Conservation (phyloP, 768 basidiomycete genomes). For the Tylopilus plumbeoviolaceoides region DNA sequence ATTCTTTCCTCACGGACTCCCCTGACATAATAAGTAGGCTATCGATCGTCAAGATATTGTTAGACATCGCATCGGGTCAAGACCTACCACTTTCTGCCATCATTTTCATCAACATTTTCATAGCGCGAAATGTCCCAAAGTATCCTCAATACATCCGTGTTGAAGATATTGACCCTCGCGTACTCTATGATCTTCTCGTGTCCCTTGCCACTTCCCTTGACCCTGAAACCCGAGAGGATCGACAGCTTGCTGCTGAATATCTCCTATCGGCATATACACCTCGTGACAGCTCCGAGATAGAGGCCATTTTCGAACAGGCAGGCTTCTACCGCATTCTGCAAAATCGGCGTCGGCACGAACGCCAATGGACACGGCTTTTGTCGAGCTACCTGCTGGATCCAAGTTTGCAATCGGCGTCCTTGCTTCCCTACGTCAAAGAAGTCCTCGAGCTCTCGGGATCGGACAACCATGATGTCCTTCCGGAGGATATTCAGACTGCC, state of each 20-base stretch:
- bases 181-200: conserved; percentile 72
- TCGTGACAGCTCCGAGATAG: conserved; percentile 63
- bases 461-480: conserved; percentile 46
- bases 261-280: conserved; percentile 90
- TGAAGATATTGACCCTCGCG: conserved; percentile 50
- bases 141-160: conserved; percentile 76
- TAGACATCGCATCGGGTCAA: conserved; percentile 64
- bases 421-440: conserved; percentile 65
- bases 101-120: conserved; percentile 91
- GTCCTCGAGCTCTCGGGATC: conserved; percentile 48
- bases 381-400: conserved; percentile 74
- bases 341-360: conserved; percentile 71
- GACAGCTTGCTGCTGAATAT: conserved; percentile 92
- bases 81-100: conserved; percentile 56
- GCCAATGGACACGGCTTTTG: conserved; percentile 70
- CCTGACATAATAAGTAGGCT: conserved; percentile 68
- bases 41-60: conserved; percentile 75
- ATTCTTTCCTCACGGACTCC: conserved; percentile 77
- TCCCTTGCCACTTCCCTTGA: conserved; percentile 75
- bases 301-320: conserved; percentile 69
- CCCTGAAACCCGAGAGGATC: conserved; percentile 79
- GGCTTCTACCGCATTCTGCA: conserved; percentile 92
- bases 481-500: conserved; percentile 50
- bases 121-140: conserved; percentile 94
- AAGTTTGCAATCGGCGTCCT: conserved; percentile 50